phyloP scores from a whole-genome alignment of 345 rosid genomes.

The Moricandia moricandioides region DNA sequence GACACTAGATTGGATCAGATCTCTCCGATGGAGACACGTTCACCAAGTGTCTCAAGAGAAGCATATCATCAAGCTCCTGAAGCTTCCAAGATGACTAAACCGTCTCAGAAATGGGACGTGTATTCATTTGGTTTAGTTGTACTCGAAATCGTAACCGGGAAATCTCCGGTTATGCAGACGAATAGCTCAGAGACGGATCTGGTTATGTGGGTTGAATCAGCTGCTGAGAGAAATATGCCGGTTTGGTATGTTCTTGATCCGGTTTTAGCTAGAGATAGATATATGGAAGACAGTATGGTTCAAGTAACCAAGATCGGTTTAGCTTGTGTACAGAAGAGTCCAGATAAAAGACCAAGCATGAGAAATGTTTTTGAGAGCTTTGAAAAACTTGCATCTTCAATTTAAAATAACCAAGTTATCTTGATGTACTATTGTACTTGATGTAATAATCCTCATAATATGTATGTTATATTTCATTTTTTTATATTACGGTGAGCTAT shows the following conservation, averaged over 20 bases:
- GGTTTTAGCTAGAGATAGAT: slow-evolving; percentile 45
- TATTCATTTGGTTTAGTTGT: slow-evolving; percentile 84
- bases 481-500: background rate
- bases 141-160: slow-evolving; percentile 76
- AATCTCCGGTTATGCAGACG: slow-evolving; percentile 49
- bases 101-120: slow-evolving; percentile 96
- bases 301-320: slow-evolving; percentile 57
- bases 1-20: slow-evolving; percentile 49
- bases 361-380: slow-evolving; percentile 51
- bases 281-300: slow-evolving; percentile 57
- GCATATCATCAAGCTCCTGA: slow-evolving; percentile 77
- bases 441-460: background rate
- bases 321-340: slow-evolving; percentile 59
- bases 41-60: slow-evolving; percentile 38
- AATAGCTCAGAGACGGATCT: slow-evolving; percentile 54
- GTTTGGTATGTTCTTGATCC: slow-evolving; percentile 69
- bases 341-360: slow-evolving; percentile 80
- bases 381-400: slow-evolving; percentile 36
- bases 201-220: slow-evolving; percentile 65
- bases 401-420: background rate
- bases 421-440: background rate
- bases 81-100: slow-evolving; percentile 58
- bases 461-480: background rate
- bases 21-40: slow-evolving; percentile 53
- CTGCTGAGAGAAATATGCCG: slow-evolving; percentile 58